Percentiles rank a stretch among this genome's conserved stretches.
Evolutionary conservation across 2,329 filamentous ascomycete genomes (phyloP).

Genomic region (Pseudogymnoascus sp.): DNA sequence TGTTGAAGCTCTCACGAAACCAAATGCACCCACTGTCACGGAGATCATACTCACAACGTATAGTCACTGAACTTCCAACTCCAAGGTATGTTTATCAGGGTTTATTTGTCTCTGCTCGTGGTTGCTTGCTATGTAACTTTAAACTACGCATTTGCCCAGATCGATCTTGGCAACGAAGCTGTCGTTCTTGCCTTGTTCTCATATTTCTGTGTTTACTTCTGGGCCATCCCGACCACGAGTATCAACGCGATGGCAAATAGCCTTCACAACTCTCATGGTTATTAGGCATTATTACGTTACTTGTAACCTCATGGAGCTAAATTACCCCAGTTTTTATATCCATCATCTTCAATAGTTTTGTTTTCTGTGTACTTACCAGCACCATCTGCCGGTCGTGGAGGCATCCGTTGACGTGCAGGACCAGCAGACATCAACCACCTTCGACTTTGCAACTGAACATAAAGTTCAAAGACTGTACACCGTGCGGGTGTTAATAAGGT

Average conservation of each 20-base stretch:
- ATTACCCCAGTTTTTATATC: not conserved
- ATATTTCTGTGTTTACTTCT: not conserved
- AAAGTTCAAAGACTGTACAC: not conserved
- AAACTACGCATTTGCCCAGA: not conserved
- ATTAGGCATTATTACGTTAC: not conserved
- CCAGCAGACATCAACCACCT: not conserved
- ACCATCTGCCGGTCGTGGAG: not conserved
- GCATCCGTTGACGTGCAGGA: not conserved
- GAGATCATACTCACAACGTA: not conserved
- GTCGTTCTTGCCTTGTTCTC: not conserved
- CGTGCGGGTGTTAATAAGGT: not conserved
- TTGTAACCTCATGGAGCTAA: not conserved
- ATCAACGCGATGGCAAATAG: not conserved
- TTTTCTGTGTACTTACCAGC: not conserved
- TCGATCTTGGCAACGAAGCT: not conserved
- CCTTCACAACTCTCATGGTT: not conserved
- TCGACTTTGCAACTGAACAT: too few relatives aligned
- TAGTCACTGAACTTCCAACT: not conserved
- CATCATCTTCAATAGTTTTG: not conserved
- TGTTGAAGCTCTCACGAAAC: not conserved
- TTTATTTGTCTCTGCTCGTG: not conserved
- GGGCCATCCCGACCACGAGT: not conserved
- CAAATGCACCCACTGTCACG: not conserved
- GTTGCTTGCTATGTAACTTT: not conserved
- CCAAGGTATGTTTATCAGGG: not conserved